Percentiles rank a stretch among this genome's conserved stretches.
phyloP scores from a whole-genome alignment of 2,329 filamentous ascomycete species.

The Hymenoscyphus fructigenus region DNA sequence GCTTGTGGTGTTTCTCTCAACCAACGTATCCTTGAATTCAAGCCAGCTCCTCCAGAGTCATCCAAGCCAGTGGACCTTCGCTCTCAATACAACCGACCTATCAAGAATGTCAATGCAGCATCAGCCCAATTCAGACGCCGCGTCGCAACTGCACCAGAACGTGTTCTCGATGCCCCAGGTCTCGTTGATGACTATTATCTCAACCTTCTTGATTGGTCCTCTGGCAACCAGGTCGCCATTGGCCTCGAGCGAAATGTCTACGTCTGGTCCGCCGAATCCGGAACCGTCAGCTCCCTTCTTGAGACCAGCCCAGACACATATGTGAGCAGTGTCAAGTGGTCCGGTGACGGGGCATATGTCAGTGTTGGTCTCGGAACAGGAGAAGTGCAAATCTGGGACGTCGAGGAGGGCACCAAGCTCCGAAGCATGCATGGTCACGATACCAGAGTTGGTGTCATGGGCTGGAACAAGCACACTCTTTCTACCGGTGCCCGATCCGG shows the following conservation, averaged over 20 bases:
- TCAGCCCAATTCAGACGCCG: constrained; percentile 87
- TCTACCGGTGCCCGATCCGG: constrained; percentile 94
- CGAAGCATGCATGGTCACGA: constrained; percentile 99
- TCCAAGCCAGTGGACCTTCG: constrained; percentile 97
- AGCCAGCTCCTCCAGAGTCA: constrained; percentile 95
- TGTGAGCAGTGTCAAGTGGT: constrained; percentile 98
- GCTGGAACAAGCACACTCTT: constrained; percentile 97
- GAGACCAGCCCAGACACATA: constrained; percentile 91
- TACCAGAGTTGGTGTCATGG: constrained; percentile 94
- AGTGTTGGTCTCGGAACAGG: constrained; percentile 91
- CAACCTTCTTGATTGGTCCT: constrained; percentile 97
- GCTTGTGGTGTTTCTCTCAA: constrained; percentile 92
- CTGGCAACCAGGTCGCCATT: constrained; percentile 95
- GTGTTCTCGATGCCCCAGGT: constrained; percentile 92
- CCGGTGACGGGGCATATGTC: constrained; percentile 93
- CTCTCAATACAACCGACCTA: constrained; percentile 94
- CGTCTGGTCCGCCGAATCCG: constrained; percentile 95
- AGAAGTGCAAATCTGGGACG: constrained; percentile 99
- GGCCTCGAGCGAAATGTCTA: constrained; percentile 96
- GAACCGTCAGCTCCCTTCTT: constrained; percentile 82
- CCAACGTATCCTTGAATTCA: constrained; percentile 96
- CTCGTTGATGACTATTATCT: constrained; percentile 99
- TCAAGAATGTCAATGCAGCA: constrained; percentile 72
- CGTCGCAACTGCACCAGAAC: constrained; percentile 91
- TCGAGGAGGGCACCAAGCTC: constrained; percentile 90